Percentiles rank a stretch among this genome's conserved stretches.
These are phyloP conservation scores for Medicago arabica DNA, from an alignment of 306 rosid genomes.

Conservation along the genomic window DNA sequence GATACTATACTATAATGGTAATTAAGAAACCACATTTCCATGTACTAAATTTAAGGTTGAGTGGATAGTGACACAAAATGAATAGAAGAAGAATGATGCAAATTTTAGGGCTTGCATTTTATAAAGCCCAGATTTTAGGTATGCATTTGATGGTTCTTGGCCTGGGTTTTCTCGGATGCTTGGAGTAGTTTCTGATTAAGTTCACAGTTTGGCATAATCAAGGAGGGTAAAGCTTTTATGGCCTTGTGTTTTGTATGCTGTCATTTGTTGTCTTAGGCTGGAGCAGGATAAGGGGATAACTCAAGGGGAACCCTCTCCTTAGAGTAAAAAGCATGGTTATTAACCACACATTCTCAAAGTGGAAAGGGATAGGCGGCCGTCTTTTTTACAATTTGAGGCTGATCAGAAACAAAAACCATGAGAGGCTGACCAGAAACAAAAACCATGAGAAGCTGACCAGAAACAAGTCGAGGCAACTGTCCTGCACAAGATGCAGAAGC, in stretches of 20 bases:
- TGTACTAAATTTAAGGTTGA: background rate
- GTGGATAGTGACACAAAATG: background rate
- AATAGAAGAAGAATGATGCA: background rate
- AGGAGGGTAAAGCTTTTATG: background rate
- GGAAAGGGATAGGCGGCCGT: background rate
- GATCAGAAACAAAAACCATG: background rate
- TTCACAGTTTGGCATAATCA: background rate
- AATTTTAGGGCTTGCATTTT: background rate
- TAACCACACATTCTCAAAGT: background rate
- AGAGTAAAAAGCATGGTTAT: background rate
- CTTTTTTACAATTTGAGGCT: background rate
- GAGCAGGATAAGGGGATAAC: too few relatives aligned
- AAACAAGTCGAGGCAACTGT: background rate
- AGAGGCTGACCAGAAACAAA: background rate
- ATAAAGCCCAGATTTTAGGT: background rate
- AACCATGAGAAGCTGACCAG: background rate
- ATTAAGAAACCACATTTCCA: background rate
- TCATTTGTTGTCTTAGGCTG: background rate
- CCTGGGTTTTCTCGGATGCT: background rate
- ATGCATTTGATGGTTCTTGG: background rate
- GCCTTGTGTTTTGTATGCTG: background rate
- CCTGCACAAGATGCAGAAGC: background rate
- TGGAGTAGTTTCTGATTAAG: background rate
- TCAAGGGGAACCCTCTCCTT: too few relatives aligned
- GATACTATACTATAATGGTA: background rate